Evolutionary conservation across 148 eudicot genomes (phyloP).

Genomic region (Rhododendron griersonianum): DNA sequence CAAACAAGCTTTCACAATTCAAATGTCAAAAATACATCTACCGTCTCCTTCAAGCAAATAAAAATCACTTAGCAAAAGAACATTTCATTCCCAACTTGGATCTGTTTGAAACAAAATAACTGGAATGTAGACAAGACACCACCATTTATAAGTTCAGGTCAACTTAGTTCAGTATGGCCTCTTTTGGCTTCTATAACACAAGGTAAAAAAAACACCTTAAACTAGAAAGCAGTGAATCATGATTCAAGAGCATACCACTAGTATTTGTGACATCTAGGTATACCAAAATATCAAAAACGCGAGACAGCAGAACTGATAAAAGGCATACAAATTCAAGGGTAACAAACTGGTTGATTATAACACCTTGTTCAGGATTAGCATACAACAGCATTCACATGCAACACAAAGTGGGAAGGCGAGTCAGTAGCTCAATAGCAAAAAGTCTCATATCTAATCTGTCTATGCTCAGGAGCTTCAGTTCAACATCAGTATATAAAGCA

Average conservation of each 20-base stretch:
- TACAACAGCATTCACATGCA: neutral
- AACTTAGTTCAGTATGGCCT: neutral
- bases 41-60: neutral
- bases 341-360: neutral
- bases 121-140: neutral
- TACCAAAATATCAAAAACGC: neutral
- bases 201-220: neutral
- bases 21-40: neutral
- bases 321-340: neutral
- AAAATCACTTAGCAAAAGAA: neutral
- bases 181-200: too few relatives aligned
- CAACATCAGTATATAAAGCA: neutral
- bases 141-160: neutral
- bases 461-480: neutral
- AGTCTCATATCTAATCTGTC: neutral
- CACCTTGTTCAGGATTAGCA: slow-evolving; percentile 1
- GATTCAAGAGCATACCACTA: neutral
- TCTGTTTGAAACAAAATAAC: neutral
- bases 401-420: neutral
- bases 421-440: neutral
- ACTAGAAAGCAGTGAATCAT: neutral
- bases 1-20: neutral
- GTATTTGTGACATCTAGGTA: neutral
- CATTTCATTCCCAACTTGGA: neutral
- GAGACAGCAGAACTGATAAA: neutral